phyloP scores from a whole-genome alignment of 768 basidiomycete genomes.

The Boletus sp. region DNA sequence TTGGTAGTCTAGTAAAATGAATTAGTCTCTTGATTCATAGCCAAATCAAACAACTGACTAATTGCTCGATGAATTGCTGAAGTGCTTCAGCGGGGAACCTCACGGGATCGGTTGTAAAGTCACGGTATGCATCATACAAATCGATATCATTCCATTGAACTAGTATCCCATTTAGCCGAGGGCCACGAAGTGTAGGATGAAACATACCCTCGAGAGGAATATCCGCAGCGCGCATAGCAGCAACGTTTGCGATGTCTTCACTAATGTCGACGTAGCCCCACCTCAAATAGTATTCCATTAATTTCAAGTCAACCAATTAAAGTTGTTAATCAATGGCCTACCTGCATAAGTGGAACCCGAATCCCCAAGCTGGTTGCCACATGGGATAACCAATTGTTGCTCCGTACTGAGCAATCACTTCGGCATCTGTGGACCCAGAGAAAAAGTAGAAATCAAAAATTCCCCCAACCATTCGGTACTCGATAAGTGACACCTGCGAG shows the following conservation, averaged over 20 bases:
- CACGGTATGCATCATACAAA: slow-evolving; percentile 64
- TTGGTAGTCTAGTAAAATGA: slow-evolving; percentile 20
- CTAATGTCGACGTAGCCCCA: slow-evolving; percentile 55
- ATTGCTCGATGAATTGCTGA: slow-evolving; percentile 49
- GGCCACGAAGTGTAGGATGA: neutral
- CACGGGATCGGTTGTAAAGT: slow-evolving; percentile 68
- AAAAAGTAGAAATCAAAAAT: slow-evolving; percentile 80
- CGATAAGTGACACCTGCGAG: slow-evolving; percentile 57
- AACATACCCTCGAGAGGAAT: slow-evolving; percentile 70
- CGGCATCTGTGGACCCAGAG: slow-evolving; percentile 49
- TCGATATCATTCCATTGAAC: slow-evolving; percentile 84
- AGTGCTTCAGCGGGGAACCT: slow-evolving; percentile 58
- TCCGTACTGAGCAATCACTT: slow-evolving; percentile 70
- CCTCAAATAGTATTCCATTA: neutral
- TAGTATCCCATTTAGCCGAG: slow-evolving; percentile 20
- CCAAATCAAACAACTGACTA: slow-evolving; percentile 42
- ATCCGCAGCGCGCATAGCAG: slow-evolving; percentile 60
- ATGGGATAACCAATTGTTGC: slow-evolving; percentile 64
- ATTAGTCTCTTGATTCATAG: slow-evolving; percentile 5
- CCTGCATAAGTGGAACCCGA: slow-evolving; percentile 77
- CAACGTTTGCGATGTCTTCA: slow-evolving; percentile 55
- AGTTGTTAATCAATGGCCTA: slow-evolving; percentile 19
- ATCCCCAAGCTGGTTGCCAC: slow-evolving; percentile 74
- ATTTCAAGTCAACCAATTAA: neutral
- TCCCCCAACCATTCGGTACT: slow-evolving; percentile 76